Evolutionary conservation across 2,329 filamentous ascomycete species (phyloP), one percentile per base, ranked within the genome.

Genomic region (Dryadomyces sulphureus): DNA sequence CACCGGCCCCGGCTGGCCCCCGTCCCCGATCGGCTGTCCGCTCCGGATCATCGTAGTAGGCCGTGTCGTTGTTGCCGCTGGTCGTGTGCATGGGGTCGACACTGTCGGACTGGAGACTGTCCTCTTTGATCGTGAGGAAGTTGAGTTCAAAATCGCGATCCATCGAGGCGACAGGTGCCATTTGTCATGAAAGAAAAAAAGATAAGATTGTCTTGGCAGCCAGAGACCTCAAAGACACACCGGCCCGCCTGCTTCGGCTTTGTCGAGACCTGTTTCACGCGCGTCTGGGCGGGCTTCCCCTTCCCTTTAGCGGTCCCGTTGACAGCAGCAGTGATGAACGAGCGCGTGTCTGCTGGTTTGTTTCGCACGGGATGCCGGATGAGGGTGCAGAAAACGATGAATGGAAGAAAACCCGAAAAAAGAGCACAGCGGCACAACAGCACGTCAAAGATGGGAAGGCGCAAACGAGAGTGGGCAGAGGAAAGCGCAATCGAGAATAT

Each of bases 101-200:
- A 45, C 49, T 52, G 17, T 43, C 45, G 19, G 49, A 48, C 14
- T 44, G 47, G 30, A 52, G 38, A 20, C 45, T 49, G 49, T 55
- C 54, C 43, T 55, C 54, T 45, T 55, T 55, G 40, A 49, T 48
- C 17, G 51, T 50, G 21, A 54, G 47, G 41, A 52, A 50, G 45
- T 52, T 52, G 48, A 55, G 46, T 35, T 53, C 54, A 41, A 52
- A 40, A 43, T 55, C 53, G 22, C 53, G 52, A 21, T 54, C 54
- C 50, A 51, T 49, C 21, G 50, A 52, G 27, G 27, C 7, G 27
- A n/a, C n/a, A n/a, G n/a, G n/a, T n/a, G n/a, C n/a, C n/a, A n/a
- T n/a, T n/a, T n/a, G n/a, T n/a, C n/a, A n/a, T n/a, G n/a, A n/a
- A n/a, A n/a, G n/a, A n/a, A n/a, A n/a, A n/a, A n/a, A n/a, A n/a